phyloP scores from a whole-genome alignment of 1,284 basidiomycete species.

The Neonothopanus nambi region DNA sequence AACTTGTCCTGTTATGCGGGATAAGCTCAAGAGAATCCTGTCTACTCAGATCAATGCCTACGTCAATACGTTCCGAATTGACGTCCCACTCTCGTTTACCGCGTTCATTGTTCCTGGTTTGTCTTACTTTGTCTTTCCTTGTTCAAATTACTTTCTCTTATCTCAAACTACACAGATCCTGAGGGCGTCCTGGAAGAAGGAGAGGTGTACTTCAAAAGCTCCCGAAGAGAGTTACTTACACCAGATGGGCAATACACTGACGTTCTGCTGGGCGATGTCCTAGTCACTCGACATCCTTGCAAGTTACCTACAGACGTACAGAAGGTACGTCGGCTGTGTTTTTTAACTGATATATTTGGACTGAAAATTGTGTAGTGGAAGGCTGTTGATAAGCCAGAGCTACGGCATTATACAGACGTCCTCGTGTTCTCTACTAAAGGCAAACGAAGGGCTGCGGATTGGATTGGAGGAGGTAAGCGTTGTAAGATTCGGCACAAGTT shows the following conservation, averaged over 20 bases:
- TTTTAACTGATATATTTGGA: background rate
- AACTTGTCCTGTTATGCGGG: constrained; percentile 39
- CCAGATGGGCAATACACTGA: constrained; percentile 42
- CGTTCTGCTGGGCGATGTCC: constrained; percentile 42
- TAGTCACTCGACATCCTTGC: constrained; percentile 53
- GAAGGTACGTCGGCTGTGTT: constrained; percentile 36
- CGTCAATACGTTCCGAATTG: constrained; percentile 39
- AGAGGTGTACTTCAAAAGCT: constrained; percentile 48
- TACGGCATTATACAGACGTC: constrained; percentile 45
- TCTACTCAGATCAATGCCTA: constrained; percentile 34
- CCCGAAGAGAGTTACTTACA: constrained; percentile 34
- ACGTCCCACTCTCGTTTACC: constrained; percentile 46
- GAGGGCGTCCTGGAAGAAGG: constrained; percentile 41
- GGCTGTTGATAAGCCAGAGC: constrained; percentile 44
- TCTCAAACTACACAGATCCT: constrained; percentile 35
- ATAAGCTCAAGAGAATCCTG: constrained; percentile 45
- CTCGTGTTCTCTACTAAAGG: constrained; percentile 51
- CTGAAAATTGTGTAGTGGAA: constrained; percentile 35
- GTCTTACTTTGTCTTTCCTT: constrained; percentile 23
- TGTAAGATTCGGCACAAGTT: background rate
- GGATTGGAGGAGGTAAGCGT: constrained; percentile 46
- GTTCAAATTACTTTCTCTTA: background rate
- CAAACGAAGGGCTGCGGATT: constrained; percentile 44
- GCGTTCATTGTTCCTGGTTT: constrained; percentile 53
- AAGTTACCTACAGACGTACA: constrained; percentile 55